Evolutionary conservation across 176 grass and related monocot species (phyloP), one percentile per base, ranked within the genome.

Genomic region (Ensete ventricosum): DNA sequence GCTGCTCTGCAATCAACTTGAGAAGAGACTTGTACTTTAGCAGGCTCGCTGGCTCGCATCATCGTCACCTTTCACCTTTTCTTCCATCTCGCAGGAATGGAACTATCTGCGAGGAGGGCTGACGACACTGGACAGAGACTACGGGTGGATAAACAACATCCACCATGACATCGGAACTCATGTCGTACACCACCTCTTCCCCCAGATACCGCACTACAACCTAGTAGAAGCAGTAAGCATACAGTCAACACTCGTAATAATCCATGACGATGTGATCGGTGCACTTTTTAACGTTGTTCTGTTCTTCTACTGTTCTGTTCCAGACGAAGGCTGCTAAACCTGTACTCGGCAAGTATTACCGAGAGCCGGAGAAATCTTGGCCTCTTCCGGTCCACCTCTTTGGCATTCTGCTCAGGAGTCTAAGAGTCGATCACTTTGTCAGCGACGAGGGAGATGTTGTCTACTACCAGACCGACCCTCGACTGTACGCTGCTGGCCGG

Each of bases 91-190:
- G 5, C 53, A 95, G 90, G 94, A 97, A 81, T 93, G 94, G 94
- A 97, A 82, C 88, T 97, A 97, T 58, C 88, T 93, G 4, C 84
- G 94, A 16, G 94, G 94, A 8, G 94, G 79, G 1, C 80, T 97
- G 53, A 97, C 94, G 1, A 97, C 94, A 0, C 54, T 97, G 13
- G 94, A 97, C 79, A 25, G 87, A 19, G 94, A 97, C 80, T 97
- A 97, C 10, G 94, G 94, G 9, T 97, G 90, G 94, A 93, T 97
- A 81, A 97, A 90, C 79, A 93, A 67, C 17, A 90, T 97, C 71
- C 94, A 97, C 82, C 94, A 97, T 55, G 85, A 97, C 80, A 97
- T 97, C 60, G 94, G 87, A 76, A 97, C 94, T 57, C 94, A 97
- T 82, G 90, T 97, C 81, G 83, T 97, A 51, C 94, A 97, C 65